Evolutionary conservation across 164 flowering plant genomes (phyloP), one percentile per base, ranked within the genome.

Genomic region (Vitis cinerea): DNA sequence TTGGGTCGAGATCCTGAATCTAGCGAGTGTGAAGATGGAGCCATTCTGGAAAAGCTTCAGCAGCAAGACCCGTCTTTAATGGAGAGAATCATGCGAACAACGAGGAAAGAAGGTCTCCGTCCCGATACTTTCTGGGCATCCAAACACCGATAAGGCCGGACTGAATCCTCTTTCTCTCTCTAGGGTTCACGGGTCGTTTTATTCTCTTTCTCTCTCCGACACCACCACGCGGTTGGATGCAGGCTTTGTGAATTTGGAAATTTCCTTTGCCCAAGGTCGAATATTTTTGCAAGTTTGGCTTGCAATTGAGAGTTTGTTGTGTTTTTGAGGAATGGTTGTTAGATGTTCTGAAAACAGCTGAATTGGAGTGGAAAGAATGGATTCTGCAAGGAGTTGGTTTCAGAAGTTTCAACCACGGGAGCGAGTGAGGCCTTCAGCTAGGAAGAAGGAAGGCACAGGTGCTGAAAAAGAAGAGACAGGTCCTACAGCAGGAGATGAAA

Each of bases 371-470:
- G 44, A 6, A 64, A 23, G 31, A 48, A 87, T 89, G 94, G 90
- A 86, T 83, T 84, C 88, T 51, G 90, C 93, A 2, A 84, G 83
- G 78, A 80, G 91, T 79, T 89, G 94, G 94, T 63, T 87, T 44
- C 87, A 85, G 37, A 87, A 83, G 81, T 71, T 87, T 15, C 89
- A 88, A 51, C 87, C 90, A 16, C 74, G 87, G 49, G 89, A 87
- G 17, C 81, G 81, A 65, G 14, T 70, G 64, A 81, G 84, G 61
- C 23, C 70, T 11, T 63, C 78, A 3, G 10, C 74, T 9, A 79
- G 54, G 76, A 84, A 70, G 75, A 84, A 83, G 74, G 89, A 85
- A 10, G 19, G 76, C n/a, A 64, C 69, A 54, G 75, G 23, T 17
- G 68, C n/a, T 29, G 76, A 53, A 52, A 66, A 64, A 49, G 81